Evolutionary conservation across 148 eudicot species (phyloP).

Genomic region (Vaccinium vitisidaea): DNA sequence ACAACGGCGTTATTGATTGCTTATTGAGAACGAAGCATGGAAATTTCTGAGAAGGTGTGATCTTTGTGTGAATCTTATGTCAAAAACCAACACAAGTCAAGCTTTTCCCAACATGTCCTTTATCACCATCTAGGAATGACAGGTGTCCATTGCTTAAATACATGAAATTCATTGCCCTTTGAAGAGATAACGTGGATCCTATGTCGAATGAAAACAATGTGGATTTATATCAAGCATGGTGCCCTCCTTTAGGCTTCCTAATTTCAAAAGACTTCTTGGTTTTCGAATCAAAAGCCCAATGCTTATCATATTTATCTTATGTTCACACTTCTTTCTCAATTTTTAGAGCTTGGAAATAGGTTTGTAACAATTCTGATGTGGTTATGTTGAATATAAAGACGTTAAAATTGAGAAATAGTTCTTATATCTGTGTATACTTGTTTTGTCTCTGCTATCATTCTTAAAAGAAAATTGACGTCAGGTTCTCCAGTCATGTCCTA

Average conservation of each 20-base stretch:
- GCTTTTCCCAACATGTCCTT: neutral
- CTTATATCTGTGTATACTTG: neutral
- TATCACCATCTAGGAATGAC: neutral
- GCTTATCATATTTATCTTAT: neutral
- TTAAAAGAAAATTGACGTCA: neutral
- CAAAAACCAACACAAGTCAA: neutral
- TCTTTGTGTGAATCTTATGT: neutral
- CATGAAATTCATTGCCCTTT: neutral
- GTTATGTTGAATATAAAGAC: neutral
- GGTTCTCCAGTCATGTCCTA: neutral
- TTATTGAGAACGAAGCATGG: neutral
- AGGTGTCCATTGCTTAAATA: neutral
- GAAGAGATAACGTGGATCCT: neutral
- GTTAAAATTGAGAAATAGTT: neutral
- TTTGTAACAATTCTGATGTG: neutral
- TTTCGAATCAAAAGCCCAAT: neutral
- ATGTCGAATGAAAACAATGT: neutral
- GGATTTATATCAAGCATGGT: neutral
- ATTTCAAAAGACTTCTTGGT: neutral
- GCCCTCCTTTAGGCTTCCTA: slow-evolving; percentile 6
- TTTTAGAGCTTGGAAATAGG: neutral
- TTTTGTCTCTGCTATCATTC: neutral
- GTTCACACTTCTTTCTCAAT: neutral
- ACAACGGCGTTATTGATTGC: neutral
- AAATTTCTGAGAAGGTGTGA: neutral